phyloP scores from a whole-genome alignment of 345 rosid species.

The Melaleuca alternifolia region DNA sequence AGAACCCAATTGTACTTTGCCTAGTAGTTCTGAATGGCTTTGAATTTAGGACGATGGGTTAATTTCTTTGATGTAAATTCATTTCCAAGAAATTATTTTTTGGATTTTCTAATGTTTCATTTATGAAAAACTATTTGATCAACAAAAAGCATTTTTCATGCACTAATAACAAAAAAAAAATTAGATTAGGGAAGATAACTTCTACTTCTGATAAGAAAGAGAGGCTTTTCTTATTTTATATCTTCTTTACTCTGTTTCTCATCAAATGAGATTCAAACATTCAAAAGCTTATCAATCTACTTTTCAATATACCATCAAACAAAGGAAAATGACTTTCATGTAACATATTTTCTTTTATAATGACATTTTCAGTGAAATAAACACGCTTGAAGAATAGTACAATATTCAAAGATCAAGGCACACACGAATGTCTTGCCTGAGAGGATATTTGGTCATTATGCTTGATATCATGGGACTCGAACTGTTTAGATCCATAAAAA shows the following conservation, averaged over 20 bases:
- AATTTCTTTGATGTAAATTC: neutral
- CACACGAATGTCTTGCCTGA: slow-evolving; percentile 71
- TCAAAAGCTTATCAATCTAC: too few relatives aligned
- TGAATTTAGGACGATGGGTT: neutral
- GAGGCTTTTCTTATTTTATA: neutral
- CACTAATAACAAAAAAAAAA: neutral
- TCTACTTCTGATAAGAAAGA: neutral
- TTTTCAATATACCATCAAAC: too few relatives aligned
- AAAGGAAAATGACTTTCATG: too few relatives aligned
- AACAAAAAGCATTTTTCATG: neutral
- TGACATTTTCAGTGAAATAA: too few relatives aligned
- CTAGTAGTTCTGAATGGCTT: neutral
- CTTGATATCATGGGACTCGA: slow-evolving; percentile 80
- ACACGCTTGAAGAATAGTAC: too few relatives aligned
- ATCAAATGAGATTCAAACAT: neutral
- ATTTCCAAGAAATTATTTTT: neutral
- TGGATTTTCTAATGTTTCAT: neutral
- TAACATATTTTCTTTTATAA: too few relatives aligned
- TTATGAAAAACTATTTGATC: neutral
- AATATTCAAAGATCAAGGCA: slow-evolving; percentile 62
- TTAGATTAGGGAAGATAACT: neutral
- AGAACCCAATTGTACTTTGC: neutral
- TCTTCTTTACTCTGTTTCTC: neutral
- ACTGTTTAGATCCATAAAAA: slow-evolving; percentile 60
- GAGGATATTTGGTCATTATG: slow-evolving; percentile 55